Evolutionary conservation across 2,329 filamentous ascomycete genomes (phyloP), one percentile per base, ranked within the genome.

Genomic region (Hypoxylon rubiginosum): DNA sequence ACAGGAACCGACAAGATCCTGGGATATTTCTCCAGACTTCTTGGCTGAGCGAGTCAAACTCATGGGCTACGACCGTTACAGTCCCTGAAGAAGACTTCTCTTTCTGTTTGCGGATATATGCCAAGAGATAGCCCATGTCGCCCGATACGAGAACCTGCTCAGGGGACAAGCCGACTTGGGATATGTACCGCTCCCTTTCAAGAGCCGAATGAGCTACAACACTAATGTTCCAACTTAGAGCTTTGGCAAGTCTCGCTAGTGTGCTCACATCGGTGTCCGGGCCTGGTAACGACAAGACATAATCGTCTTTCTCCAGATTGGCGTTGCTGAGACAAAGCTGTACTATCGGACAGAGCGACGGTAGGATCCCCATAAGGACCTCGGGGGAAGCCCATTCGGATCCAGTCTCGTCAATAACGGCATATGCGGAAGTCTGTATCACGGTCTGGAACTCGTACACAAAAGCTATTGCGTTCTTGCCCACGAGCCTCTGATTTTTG

Each of bases 21-120:
- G 65, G 62, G 4, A 65, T 65, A 13, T 48, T 39, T 49, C 55
- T 49, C 65, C 65, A 68, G 30, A 65, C 45, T 45, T 68, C 60
- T 11, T 62, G 65, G 45, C 55, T 57, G 6, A 65, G 41, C 4
- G 34, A 26, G 41, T 49, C 50, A 49, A 68, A 68, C 10, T 62
- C 57, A 28, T 65, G 51, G n/a, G 62, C 49, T 15, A 68, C 13
- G 39, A 65, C 28, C 9, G 54, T 49, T n/a, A 65, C 21, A 24
- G 28, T 21, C 17, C 30, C 46, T 5, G 53, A 51, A 24, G 32
- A 49, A 13, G 50, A 55, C 39, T 24, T 45, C 39, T 50, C 36
- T 13, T 45, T 11, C 24, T 36, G 45, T 21, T 46, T 39, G 11
- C 50, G 50, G 7, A 61, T 15, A 24, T 26, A 36, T 13, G 45